Base-by-base conservation (phyloP, 164 flowering plant species). In the Paratinospora sagittata region DNA sequence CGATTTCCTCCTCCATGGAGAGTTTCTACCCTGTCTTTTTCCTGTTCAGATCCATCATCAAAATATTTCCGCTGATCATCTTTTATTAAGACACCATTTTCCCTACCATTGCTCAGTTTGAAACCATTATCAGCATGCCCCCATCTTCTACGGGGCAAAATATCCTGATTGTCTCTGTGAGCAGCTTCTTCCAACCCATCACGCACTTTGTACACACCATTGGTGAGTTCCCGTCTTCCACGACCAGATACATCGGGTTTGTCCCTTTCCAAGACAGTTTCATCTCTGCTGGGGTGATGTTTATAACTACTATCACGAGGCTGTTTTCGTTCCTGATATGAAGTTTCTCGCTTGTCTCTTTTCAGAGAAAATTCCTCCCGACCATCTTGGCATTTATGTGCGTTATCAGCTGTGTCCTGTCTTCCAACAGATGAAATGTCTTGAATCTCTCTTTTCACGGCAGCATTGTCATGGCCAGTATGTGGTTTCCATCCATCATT, bases 11-110 rank as follows among this genome's bases (percentile, higher is more conserved):
- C 73, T 68, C 34, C 45, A 24, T 69, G 72, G 5, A 74, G 45
- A 49, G 62, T 17, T 63, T 63, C 74, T 70, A 63, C 82, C 70
- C 73, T 73, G 39, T 64, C 76, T 57, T 63, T 75, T 12, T 43
- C 78, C 30, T 21, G 67, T 62, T 69, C 75, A 65, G 61, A 58
- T 52, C 70, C 83, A 77, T 45, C 62, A 69, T 75, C 78, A 11
- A 58, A 71, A n/a, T 10, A 65, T 82, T 81, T 61, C 49, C 45
- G 76, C 78, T 85, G 70, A 49, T 43, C 57, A 3, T 63, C 76
- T 36, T 60, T 67, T 68, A 71, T 77, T 10, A 69, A 39, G 6
- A 27, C 27, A 27, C 68, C 23, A 34, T 17, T 70, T 67, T 76
- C 82, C 74, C 72, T 77, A 65, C 52, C 69, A 65, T 69, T 61